Base-by-base conservation (phyloP, 139 green algal species). In the Chlorella vulgaris region DNA sequence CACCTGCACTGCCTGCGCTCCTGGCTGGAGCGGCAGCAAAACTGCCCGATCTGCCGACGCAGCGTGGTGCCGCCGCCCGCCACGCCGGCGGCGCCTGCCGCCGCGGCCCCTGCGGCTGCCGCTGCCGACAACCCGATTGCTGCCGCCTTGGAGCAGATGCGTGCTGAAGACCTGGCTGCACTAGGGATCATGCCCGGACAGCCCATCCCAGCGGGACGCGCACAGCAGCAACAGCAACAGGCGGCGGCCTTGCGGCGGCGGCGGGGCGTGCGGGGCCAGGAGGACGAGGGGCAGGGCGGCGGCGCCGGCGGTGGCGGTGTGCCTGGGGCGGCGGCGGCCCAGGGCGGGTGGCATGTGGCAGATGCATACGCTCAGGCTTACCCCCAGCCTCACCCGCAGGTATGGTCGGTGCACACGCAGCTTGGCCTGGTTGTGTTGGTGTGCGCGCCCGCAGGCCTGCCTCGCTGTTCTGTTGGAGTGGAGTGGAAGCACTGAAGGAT, bases 1-100 rank as follows among this genome's bases (percentile, higher is more conserved):
- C 97, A 99, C 84, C 50, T 98, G 77, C 92, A 97, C 84, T 99
- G 96, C 90, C 88, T 99, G 18, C 90, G 96, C 84, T 94, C 95
- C 2, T 99, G 96, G 96, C 88, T 99, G 74, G 96, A 99, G 89
- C 84, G 96, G 21, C 96, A 99, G 87, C 96, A 99, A 81, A 97
- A 92, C 88, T 98, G 95, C 89, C 95, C 95, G n/a, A 99, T 93
- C 3, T 99, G 96, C 89, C 88, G 96, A 28, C 73, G 73, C 53
- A 69, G 53, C 35, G 73, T 79, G 24, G 39, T 79, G 73, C 73
- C 73, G 35, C 53, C n/a, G 91, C 86, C 1, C 40, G n/a, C 38
- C 39, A 19, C 60, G 24, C n/a, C 24, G 39, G 29, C 40, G 39
- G 31, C 70, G 31, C 22, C 51, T 38, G 36, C 8, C 19, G 74